phyloP scores from a whole-genome alignment of 768 basidiomycete species.

The Phaeotremella fagi region DNA sequence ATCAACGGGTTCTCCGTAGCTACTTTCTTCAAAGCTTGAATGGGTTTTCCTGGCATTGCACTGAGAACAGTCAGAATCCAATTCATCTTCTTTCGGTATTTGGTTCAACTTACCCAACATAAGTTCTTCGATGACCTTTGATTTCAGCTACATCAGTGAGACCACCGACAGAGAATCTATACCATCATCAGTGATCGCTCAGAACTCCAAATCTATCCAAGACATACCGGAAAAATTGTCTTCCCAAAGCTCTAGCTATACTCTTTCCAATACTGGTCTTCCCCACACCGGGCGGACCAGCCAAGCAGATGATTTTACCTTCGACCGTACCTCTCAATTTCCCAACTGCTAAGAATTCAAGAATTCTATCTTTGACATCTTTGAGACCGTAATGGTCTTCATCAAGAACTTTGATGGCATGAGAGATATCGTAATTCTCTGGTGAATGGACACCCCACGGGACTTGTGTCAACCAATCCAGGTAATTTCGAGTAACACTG shows the following conservation, averaged over 20 bases:
- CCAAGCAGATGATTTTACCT: slow-evolving; percentile 95
- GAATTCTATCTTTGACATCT: slow-evolving; percentile 86
- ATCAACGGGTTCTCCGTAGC: slow-evolving; percentile 92
- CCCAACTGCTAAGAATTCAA: slow-evolving; percentile 93
- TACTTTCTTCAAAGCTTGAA: slow-evolving; percentile 86
- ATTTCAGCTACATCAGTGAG: slow-evolving; percentile 98
- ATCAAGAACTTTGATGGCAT: slow-evolving; percentile 78
- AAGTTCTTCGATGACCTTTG: slow-evolving; percentile 96
- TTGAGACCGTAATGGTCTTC: slow-evolving; percentile 91
- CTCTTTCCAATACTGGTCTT: slow-evolving; percentile 96
- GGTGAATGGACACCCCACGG: slow-evolving; percentile 94
- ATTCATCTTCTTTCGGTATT: background rate
- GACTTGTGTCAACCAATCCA: slow-evolving; percentile 68
- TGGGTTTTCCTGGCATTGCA: slow-evolving; percentile 89
- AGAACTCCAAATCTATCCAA: background rate
- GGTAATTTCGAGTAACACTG: slow-evolving; percentile 80
- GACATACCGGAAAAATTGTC: slow-evolving; percentile 75
- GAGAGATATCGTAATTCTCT: slow-evolving; percentile 83
- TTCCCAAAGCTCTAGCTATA: slow-evolving; percentile 80
- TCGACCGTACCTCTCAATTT: slow-evolving; percentile 90
- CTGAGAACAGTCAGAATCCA: slow-evolving; percentile 47
- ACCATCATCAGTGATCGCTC: background rate
- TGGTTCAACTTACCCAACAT: slow-evolving; percentile 65
- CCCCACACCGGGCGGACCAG: slow-evolving; percentile 94
- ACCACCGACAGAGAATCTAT: slow-evolving; percentile 82